phyloP scores from a whole-genome alignment of 371 early-diverging fungal genomes.

The Rhizopus delemar region DNA sequence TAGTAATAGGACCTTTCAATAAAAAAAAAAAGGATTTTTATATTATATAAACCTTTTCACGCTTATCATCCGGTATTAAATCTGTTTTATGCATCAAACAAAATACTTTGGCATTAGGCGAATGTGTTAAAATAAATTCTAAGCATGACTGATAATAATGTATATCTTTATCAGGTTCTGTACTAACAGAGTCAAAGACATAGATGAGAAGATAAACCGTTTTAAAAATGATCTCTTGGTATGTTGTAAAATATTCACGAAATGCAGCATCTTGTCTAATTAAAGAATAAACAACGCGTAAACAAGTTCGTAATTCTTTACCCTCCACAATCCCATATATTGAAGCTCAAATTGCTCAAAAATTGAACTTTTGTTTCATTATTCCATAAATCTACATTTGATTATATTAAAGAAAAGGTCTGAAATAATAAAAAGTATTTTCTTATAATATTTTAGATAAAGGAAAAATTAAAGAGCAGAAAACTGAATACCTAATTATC shows the following conservation, averaged over 20 bases:
- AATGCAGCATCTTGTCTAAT: constrained; percentile 89
- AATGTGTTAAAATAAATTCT: constrained; percentile 78
- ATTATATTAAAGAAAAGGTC: background rate
- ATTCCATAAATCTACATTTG: constrained; percentile 73
- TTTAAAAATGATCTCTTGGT: constrained; percentile 89
- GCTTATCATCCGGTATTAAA: constrained; percentile 75
- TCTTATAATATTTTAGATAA: background rate
- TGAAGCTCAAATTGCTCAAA: constrained; percentile 88
- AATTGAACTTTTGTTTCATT: constrained; percentile 93
- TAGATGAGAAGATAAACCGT: constrained; percentile 96
- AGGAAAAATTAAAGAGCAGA: no score
- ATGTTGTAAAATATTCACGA: constrained; percentile 89
- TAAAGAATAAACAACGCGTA: background rate
- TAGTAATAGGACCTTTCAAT: constrained; percentile 16
- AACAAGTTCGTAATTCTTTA: constrained; percentile 21
- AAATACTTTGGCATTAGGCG: constrained; percentile 88
- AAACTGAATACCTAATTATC: background rate
- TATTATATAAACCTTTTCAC: constrained; percentile 56
- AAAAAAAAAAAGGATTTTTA: background rate
- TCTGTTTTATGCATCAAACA: constrained; percentile 97
- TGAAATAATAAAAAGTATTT: background rate
- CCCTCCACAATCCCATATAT: constrained; percentile 95
- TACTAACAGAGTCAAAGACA: constrained; percentile 92
- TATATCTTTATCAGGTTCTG: constrained; percentile 87
- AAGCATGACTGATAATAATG: constrained; percentile 86